Conservation (phyloP, 345 rosid genomes). For the Citrus sp. region DNA sequence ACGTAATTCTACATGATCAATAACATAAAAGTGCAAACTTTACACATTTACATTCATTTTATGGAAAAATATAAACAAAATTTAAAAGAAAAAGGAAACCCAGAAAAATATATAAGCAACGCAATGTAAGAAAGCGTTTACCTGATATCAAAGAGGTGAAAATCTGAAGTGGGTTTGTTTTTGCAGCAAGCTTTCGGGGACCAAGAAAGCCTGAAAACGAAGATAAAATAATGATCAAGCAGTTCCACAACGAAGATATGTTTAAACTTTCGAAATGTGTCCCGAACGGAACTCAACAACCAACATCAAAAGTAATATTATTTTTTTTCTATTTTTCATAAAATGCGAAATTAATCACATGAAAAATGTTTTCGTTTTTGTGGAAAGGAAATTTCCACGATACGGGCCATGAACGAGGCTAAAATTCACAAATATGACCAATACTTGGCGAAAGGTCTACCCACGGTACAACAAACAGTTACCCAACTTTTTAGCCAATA, state of each 20-base stretch:
- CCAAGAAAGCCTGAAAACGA: neutral
- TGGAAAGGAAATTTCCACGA: neutral
- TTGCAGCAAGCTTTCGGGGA: neutral
- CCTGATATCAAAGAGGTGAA: neutral
- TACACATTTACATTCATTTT: neutral
- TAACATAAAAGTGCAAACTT: neutral
- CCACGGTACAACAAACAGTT: too few relatives aligned
- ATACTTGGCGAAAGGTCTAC: too few relatives aligned
- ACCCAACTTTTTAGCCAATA: too few relatives aligned
- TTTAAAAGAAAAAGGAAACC: neutral
- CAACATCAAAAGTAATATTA: neutral
- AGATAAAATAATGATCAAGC: neutral
- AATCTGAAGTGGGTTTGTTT: neutral
- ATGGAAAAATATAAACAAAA: too few relatives aligned
- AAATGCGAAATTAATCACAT: too few relatives aligned
- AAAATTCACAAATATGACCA: too few relatives aligned
- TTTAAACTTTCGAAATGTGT: neutral
- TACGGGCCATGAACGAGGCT: too few relatives aligned
- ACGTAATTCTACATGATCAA: neutral
- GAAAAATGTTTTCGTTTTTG: neutral
- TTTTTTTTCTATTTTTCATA: too few relatives aligned
- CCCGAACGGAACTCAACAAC: neutral
- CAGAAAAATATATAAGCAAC: neutral
- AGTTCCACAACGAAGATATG: neutral
- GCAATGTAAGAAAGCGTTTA: neutral